Evolutionary conservation across 1,284 basidiomycete species (phyloP).

Genomic region (Pseudozyma sp.): DNA sequence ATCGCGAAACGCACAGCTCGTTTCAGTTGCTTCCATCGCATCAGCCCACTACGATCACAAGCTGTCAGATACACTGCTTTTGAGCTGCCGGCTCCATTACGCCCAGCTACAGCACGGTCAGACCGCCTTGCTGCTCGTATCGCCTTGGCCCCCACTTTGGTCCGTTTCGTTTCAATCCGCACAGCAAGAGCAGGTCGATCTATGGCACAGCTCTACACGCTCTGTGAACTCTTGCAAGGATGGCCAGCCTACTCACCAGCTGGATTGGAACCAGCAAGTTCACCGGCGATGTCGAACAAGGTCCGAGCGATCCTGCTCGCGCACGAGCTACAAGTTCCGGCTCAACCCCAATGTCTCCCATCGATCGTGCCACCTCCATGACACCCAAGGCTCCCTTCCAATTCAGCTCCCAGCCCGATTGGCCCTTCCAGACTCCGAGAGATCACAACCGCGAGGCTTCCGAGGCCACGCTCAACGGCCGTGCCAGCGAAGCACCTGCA

Average conservation of each 20-base stretch:
- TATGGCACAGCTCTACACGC: neutral
- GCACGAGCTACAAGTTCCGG: conserved; percentile 21
- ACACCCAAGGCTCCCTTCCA: conserved; percentile 41
- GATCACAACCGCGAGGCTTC: conserved; percentile 47
- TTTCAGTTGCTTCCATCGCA: neutral
- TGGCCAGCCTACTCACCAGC: conserved; percentile 42
- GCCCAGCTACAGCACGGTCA: too few species aligned
- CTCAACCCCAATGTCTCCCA: conserved; percentile 35
- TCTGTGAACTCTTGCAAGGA: neutral
- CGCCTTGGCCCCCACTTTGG: too few species aligned
- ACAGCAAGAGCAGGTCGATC: too few species aligned
- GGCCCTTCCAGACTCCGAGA: conserved; percentile 2
- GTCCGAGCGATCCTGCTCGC: conserved; percentile 22
- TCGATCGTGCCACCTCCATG: conserved; percentile 46
- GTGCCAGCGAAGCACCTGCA: conserved; percentile 1
- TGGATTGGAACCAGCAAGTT: conserved; percentile 46
- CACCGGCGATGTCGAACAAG: conserved; percentile 24
- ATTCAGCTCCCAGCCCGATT: conserved; percentile 21
- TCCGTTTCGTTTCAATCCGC: too few species aligned
- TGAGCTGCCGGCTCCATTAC: neutral
- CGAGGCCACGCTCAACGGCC: conserved; percentile 42
- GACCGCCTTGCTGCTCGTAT: too few species aligned
- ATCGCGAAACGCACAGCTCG: neutral
- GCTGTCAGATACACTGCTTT: neutral
- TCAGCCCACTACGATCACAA: neutral